Percentiles rank a stretch among this genome's conserved stretches.
Evolutionary conservation across 768 basidiomycete genomes (phyloP).

Genomic region (Boletus tomentosulus): DNA sequence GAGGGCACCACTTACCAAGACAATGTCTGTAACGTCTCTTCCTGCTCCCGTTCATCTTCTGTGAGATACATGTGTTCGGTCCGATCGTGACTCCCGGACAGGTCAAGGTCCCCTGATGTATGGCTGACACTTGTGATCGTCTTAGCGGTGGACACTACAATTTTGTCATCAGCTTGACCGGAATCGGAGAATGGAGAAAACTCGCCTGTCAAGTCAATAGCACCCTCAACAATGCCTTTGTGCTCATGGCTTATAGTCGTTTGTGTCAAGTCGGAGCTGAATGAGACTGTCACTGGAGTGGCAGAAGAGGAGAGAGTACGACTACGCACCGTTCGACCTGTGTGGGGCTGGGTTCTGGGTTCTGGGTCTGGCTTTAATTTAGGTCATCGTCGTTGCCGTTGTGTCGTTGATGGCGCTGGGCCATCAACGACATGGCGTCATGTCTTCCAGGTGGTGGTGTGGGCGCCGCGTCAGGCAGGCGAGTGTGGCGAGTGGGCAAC

Average conservation of each 20-base stretch:
- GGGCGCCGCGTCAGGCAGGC: no score
- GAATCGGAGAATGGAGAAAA: background rate
- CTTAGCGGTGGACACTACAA: background rate
- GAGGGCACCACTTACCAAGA: background rate
- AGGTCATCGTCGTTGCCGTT: no score
- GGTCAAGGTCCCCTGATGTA: background rate
- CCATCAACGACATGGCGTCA: no score
- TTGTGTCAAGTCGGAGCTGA: background rate
- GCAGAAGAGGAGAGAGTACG: background rate
- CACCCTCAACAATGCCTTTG: background rate
- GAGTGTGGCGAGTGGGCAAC: no score
- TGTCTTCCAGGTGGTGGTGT: no score
- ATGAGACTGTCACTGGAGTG: background rate
- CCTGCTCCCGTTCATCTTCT: background rate
- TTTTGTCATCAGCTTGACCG: background rate
- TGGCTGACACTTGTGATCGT: background rate
- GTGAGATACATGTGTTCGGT: background rate
- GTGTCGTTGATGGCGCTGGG: no score
- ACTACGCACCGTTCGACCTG: constrained; percentile 4
- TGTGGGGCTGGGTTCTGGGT: background rate
- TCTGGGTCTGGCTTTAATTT: background rate
- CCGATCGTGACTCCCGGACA: background rate
- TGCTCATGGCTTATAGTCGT: background rate
- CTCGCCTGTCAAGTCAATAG: background rate
- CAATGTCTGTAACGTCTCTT: background rate